Evolutionary conservation across 192 early-diverging fungal genomes (phyloP).

Genomic region (Backusella liffmaniae): DNA sequence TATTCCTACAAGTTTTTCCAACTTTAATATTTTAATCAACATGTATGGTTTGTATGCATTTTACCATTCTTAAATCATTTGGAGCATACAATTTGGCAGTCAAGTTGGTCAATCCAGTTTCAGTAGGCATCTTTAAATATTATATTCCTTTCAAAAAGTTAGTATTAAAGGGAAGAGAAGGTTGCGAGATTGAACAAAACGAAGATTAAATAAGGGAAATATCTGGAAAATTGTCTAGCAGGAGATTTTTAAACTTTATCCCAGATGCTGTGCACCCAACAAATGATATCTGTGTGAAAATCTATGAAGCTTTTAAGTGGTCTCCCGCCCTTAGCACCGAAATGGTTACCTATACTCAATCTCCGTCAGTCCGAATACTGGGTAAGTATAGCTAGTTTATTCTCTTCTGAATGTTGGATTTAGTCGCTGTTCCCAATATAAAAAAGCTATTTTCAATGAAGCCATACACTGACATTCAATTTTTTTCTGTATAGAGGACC

Average conservation of each 20-base stretch:
- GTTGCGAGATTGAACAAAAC: background rate
- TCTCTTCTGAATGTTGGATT: background rate
- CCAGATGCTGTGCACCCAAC: background rate
- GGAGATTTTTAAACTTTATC: background rate
- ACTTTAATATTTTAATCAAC: background rate
- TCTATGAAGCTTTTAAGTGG: background rate
- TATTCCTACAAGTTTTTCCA: background rate
- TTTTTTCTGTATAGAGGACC: background rate
- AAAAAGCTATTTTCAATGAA: background rate
- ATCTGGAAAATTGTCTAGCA: background rate
- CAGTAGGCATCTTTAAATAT: background rate
- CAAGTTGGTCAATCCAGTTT: background rate
- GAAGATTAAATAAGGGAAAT: background rate
- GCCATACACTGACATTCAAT: background rate
- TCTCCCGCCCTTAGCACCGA: background rate
- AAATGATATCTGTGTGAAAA: slow-evolving; percentile 3
- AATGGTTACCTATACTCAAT: background rate
- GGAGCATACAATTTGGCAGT: slow-evolving; percentile 2
- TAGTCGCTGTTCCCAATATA: background rate
- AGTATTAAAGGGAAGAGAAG: background rate
- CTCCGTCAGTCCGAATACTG: background rate
- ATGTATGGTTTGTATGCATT: background rate
- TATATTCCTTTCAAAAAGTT: background rate
- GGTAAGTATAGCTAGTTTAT: background rate
- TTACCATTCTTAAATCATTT: background rate